These are phyloP conservation scores for Eimeria zaria DNA, from an alignment of 169 alveolate genomes.

Conservation along the genomic window DNA sequence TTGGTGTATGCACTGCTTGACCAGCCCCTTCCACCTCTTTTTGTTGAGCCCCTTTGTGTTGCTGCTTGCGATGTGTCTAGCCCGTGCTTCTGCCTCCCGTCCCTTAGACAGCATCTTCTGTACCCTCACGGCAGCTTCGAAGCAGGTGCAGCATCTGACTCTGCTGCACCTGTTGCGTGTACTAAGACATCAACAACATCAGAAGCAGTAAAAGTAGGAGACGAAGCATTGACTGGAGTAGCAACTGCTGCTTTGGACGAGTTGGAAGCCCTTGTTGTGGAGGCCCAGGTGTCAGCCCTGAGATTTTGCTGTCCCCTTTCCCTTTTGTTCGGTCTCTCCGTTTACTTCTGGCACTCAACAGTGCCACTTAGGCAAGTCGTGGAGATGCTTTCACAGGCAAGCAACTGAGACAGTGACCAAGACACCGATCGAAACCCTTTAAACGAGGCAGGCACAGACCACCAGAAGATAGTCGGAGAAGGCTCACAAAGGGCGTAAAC, in stretches of 20 bases:
- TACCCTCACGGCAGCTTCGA: background rate
- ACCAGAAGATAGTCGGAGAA: background rate
- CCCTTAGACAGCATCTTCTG: constrained; percentile 40
- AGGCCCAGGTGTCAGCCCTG: constrained; percentile 57
- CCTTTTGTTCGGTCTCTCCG: constrained; percentile 55
- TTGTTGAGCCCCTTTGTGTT: constrained; percentile 66
- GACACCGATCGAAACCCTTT: background rate
- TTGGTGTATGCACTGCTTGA: constrained; percentile 76
- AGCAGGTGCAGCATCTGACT: background rate
- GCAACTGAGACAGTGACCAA: constrained; percentile 11
- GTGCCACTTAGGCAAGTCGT: constrained; percentile 38
- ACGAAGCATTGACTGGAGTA: background rate
- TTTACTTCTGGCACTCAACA: constrained; percentile 69
- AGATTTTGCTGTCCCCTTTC: constrained; percentile 39
- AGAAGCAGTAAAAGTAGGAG: background rate
- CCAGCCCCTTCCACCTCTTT: constrained; percentile 76
- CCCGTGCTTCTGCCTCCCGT: constrained; percentile 61
- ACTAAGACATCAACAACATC: constrained; percentile 23
- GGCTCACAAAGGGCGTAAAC: background rate
- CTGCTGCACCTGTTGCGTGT: background rate
- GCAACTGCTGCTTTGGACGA: background rate
- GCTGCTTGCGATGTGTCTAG: constrained; percentile 74
- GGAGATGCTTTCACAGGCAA: constrained; percentile 74
- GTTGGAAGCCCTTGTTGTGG: constrained; percentile 21
- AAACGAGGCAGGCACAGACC: background rate